These are phyloP conservation scores for Dictyophora rubrovolvata DNA, from an alignment of 768 basidiomycete genomes.

Conservation along the genomic window DNA sequence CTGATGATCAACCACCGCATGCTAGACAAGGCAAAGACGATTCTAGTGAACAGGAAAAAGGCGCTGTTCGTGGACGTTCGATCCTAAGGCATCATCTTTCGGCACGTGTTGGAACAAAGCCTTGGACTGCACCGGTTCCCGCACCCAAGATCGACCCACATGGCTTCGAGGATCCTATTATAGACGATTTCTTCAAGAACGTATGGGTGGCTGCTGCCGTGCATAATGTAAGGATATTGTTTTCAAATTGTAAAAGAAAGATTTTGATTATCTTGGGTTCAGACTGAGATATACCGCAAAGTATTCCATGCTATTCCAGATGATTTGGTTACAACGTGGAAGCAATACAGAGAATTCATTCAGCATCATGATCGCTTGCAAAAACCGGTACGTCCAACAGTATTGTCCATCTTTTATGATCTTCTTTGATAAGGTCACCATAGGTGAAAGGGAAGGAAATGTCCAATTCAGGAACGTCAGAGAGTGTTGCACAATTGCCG, in stretches of 20 bases:
- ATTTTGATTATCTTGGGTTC: slow-evolving; percentile 5
- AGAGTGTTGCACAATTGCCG: slow-evolving; percentile 44
- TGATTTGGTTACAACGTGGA: slow-evolving; percentile 90
- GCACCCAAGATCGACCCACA: slow-evolving; percentile 67
- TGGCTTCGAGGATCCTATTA: slow-evolving; percentile 82
- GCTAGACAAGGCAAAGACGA: slow-evolving; percentile 36
- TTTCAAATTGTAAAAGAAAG: neutral
- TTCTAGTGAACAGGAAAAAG: slow-evolving; percentile 37
- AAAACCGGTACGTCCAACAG: slow-evolving; percentile 42
- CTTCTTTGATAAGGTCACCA: neutral
- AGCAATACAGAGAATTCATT: slow-evolving; percentile 84
- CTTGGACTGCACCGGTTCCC: slow-evolving; percentile 53
- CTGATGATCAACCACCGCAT: slow-evolving; percentile 38
- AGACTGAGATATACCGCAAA: slow-evolving; percentile 94
- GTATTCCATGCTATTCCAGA: slow-evolving; percentile 93
- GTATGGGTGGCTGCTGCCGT: slow-evolving; percentile 82
- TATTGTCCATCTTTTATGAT: slow-evolving; percentile 9
- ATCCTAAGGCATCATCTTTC: slow-evolving; percentile 43
- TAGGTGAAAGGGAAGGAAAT: slow-evolving; percentile 31
- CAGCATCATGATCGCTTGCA: slow-evolving; percentile 63
- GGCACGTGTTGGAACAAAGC: slow-evolving; percentile 40
- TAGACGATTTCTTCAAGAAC: slow-evolving; percentile 80
- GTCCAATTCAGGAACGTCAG: slow-evolving; percentile 21
- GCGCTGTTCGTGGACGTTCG: slow-evolving; percentile 38
- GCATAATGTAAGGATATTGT: slow-evolving; percentile 58